These are phyloP conservation scores for Lentinus polychrous DNA, from an alignment of 1,284 basidiomycete species.

Conservation along the genomic window DNA sequence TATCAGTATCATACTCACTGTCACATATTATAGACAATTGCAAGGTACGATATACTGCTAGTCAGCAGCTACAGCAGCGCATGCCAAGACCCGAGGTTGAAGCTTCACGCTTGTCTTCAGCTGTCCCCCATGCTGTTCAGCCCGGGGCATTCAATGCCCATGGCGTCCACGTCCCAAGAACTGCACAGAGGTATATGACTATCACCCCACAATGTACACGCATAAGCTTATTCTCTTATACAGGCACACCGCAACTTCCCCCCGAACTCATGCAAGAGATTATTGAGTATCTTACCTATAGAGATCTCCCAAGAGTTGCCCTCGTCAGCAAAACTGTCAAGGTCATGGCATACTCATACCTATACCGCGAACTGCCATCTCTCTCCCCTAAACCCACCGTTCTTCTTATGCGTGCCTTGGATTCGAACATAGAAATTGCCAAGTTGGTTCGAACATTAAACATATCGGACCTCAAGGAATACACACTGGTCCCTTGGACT, in stretches of 20 bases:
- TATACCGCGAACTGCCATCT: slow-evolving; percentile 1
- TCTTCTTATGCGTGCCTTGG: background rate
- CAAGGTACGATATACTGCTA: too few species aligned
- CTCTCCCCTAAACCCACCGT: background rate
- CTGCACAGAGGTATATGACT: too few species aligned
- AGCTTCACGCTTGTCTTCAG: too few species aligned
- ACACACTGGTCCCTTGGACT: slow-evolving; percentile 1
- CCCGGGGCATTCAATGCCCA: too few species aligned
- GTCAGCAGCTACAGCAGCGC: too few species aligned
- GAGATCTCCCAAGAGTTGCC: background rate
- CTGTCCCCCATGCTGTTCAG: too few species aligned
- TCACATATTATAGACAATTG: too few species aligned
- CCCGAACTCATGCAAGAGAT: slow-evolving; percentile 6
- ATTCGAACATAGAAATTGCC: background rate
- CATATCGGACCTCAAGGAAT: background rate
- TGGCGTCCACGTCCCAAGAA: too few species aligned
- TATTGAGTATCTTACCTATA: background rate
- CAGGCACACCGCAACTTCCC: slow-evolving; percentile 1
- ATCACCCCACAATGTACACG: too few species aligned
- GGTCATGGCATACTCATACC: background rate
- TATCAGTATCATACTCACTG: too few species aligned
- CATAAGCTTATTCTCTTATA: too few species aligned
- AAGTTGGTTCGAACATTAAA: background rate
- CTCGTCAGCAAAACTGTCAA: slow-evolving; percentile 5
- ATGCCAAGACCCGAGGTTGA: too few species aligned